These are phyloP conservation scores for Parasarocladium wereldwijsianum DNA, from an alignment of 2,329 filamentous ascomycete genomes.

Conservation along the genomic window DNA sequence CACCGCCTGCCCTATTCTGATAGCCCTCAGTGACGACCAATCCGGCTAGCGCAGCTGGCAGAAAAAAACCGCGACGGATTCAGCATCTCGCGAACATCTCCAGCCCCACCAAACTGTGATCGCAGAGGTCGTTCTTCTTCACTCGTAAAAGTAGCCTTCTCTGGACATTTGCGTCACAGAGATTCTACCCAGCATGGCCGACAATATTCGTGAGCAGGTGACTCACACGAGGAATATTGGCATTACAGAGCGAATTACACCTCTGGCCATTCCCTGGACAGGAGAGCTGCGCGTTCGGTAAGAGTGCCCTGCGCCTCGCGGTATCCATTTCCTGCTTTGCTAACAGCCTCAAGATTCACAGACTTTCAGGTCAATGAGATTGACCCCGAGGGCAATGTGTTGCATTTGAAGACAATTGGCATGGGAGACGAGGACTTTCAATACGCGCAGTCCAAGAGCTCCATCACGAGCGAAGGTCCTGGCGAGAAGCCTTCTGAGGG, in stretches of 20 bases:
- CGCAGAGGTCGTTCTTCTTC: too few relatives aligned
- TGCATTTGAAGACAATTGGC: constrained; percentile 48
- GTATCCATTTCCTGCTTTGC: background rate
- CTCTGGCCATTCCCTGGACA: constrained; percentile 21
- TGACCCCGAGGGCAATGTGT: constrained; percentile 54
- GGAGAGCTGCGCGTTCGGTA: constrained; percentile 25
- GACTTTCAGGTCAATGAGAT: constrained; percentile 93
- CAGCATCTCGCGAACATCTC: too few relatives aligned
- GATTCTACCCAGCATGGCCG: background rate
- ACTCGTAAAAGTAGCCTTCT: too few relatives aligned
- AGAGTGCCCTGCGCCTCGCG: constrained; percentile 4
- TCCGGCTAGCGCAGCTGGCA: too few relatives aligned
- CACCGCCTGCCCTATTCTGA: too few relatives aligned
- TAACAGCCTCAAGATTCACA: constrained; percentile 48
- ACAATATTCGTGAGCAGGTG: constrained; percentile 13
- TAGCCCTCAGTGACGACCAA: too few relatives aligned
- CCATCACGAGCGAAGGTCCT: background rate
- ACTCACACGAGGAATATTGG: constrained; percentile 21
- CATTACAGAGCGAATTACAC: constrained; percentile 24
- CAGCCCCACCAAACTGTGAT: too few relatives aligned
- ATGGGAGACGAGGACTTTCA: constrained; percentile 8
- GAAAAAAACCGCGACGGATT: too few relatives aligned
- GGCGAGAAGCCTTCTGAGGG: constrained; percentile 9
- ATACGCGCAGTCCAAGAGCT: background rate
- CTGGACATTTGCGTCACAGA: too few relatives aligned